Evolutionary conservation across 768 basidiomycete species (phyloP), one percentile per base, ranked within the genome.

Genomic region (Fibroporia radiculosa): DNA sequence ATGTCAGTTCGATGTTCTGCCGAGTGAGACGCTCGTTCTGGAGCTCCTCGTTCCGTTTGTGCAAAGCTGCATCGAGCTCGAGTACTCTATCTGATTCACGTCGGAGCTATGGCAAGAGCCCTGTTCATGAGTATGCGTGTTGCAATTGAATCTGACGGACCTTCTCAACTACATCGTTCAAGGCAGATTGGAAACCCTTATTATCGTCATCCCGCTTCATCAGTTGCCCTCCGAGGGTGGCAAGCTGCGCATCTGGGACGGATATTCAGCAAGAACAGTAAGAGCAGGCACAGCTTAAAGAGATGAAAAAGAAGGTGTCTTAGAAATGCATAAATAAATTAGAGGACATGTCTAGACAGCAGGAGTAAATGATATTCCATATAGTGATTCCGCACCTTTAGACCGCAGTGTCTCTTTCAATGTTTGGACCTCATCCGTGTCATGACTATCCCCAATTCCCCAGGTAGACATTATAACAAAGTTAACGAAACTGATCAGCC

Each of bases 11-110:
- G 0, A 69, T 52, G 53, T 86, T 86, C 47, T 71, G 72, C 3
- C 69, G 66, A 7, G 67, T 59, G 10, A 77, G 58, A 27, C 70
- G 72, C 55, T 82, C 78, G 18, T 72, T 74, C 32, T 69, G 72
- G 24, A 84, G 66, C 19, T 80, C 79, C 34, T 78, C 71, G n/a
- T 70, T 68, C 28, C 67, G 71, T 55, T 67, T 66, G 6, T 61
- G 62, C 18, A 78, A 65, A 24, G 74, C 70, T 1, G 63, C 58
- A 55, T 85, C 81, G 19, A 85, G 68, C 41, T 66, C 63, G 34
- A 82, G 58, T 13, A 69, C 74, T 23, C 77, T 77, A 48, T 73
- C 67, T 4, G 76, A 68, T 63, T 85, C 82, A 44, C 62, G 58
- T 34, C 69, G 70, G 40, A 85, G 64, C 83, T 85, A 48, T 19